Conservation (phyloP, 352 stramenopile species). For the Phytophthora uliginosa region DNA sequence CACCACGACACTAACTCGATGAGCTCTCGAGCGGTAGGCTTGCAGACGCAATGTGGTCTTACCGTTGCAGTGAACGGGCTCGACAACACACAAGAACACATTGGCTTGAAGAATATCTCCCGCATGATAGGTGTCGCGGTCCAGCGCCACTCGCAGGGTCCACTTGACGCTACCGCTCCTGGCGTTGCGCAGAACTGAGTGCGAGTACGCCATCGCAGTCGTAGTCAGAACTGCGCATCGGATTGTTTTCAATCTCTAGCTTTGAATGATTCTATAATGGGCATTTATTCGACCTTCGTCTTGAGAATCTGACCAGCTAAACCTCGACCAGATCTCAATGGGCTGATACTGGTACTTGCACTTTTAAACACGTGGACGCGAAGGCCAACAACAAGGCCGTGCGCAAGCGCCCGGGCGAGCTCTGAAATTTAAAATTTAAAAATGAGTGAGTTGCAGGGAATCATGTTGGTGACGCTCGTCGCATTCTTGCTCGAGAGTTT, state of each 20-base stretch:
- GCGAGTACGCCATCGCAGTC: conserved; percentile 5
- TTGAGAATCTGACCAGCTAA: conserved; percentile 7
- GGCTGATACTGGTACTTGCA: no score
- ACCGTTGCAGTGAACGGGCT: conserved; percentile 27
- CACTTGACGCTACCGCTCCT: conserved; percentile 23
- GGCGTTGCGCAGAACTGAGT: conserved; percentile 15
- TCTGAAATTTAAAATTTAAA: no score
- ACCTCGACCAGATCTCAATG: neutral
- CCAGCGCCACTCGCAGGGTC: conserved; percentile 20
- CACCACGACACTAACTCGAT: neutral
- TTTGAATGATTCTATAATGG: neutral
- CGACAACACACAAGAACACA: conserved; percentile 22
- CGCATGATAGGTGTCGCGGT: conserved; percentile 19
- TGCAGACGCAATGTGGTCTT: neutral
- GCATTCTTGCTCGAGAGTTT: no score
- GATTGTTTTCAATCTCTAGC: neutral
- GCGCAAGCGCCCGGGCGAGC: no score
- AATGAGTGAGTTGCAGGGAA: no score
- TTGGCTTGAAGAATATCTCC: conserved; percentile 26
- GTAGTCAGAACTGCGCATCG: neutral
- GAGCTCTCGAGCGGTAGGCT: neutral
- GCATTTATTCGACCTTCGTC: neutral
- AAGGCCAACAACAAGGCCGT: neutral
- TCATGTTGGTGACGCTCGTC: no score
- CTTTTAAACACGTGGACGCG: neutral